A percentile compares a stretch with the other conserved stretches of the same genome.
phyloP scores from a whole-genome alignment of 257 asterid genomes.

The Galeopsis tetrahit region DNA sequence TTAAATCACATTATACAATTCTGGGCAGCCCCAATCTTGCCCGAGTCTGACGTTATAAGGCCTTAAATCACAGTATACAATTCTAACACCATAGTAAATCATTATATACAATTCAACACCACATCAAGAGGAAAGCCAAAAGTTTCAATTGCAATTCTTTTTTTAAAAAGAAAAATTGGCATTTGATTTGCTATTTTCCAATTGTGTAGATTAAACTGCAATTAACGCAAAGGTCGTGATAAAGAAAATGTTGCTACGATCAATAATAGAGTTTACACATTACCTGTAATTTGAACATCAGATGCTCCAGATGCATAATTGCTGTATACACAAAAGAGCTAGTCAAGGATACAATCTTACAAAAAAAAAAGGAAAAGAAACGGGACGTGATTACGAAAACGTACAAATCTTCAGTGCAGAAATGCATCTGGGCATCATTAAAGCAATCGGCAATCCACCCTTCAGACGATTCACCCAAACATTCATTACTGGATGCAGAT shows the following conservation, averaged over 20 bases:
- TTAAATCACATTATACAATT: too few relatives aligned
- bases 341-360: slow-evolving; percentile 13
- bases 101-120: too few relatives aligned
- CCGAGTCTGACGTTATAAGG: too few relatives aligned
- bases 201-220: too few relatives aligned
- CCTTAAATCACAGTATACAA: too few relatives aligned
- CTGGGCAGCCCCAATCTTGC: too few relatives aligned
- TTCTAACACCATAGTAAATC: too few relatives aligned
- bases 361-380: not conserved
- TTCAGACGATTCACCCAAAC: slow-evolving; percentile 74
- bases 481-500: slow-evolving; percentile 44
- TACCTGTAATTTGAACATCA: slow-evolving; percentile 68
- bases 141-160: too few relatives aligned
- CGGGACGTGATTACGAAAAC: slow-evolving; percentile 32
- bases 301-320: slow-evolving; percentile 54
- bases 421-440: slow-evolving; percentile 50
- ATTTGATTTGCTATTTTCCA: too few relatives aligned
- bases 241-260: not conserved
- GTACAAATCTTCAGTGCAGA: slow-evolving; percentile 57
- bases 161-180: too few relatives aligned
- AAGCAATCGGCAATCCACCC: slow-evolving; percentile 85
- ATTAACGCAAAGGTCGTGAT: too few relatives aligned
- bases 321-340: slow-evolving; percentile 40
- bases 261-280: not conserved
- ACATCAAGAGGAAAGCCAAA: too few relatives aligned